Evolutionary conservation across 208 protist species (phyloP).

Genomic region (Crithidia acanthocephali): DNA sequence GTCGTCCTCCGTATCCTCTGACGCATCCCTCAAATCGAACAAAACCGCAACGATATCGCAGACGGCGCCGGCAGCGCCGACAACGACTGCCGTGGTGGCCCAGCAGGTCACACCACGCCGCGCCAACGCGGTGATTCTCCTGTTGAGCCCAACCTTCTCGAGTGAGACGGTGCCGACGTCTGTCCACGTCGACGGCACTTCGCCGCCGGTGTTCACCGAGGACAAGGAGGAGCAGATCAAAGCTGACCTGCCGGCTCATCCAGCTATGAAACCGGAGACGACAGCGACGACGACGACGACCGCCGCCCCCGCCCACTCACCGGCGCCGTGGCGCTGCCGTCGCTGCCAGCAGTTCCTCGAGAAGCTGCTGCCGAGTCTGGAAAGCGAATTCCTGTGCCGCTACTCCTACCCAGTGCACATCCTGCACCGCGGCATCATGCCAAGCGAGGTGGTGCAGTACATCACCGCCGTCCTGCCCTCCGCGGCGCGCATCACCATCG

Average conservation of each 20-base stretch:
- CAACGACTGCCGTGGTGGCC: background rate
- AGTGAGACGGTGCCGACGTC: conserved; percentile 15
- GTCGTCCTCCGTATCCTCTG: background rate
- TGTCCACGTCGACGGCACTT: background rate
- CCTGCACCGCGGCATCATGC: conserved; percentile 44
- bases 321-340: conserved; percentile 8
- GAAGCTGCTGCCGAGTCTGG: conserved; percentile 35
- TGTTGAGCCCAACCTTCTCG: conserved; percentile 25
- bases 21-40: no score
- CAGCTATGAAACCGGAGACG: background rate
- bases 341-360: conserved; percentile 27
- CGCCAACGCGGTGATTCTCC: conserved; percentile 14
- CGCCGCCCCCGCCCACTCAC: background rate
- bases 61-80: background rate
- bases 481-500: conserved; percentile 36
- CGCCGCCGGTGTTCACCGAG: background rate
- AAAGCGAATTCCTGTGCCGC: conserved; percentile 35
- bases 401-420: conserved; percentile 60
- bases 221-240: no score
- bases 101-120: background rate
- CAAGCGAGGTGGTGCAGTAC: conserved; percentile 11
- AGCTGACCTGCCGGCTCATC: background rate
- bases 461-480: conserved; percentile 27
- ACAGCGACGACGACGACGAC: background rate
- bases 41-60: no score